Evolutionary conservation across 1,284 basidiomycete genomes (phyloP).

Genomic region (Marasmius oreades): DNA sequence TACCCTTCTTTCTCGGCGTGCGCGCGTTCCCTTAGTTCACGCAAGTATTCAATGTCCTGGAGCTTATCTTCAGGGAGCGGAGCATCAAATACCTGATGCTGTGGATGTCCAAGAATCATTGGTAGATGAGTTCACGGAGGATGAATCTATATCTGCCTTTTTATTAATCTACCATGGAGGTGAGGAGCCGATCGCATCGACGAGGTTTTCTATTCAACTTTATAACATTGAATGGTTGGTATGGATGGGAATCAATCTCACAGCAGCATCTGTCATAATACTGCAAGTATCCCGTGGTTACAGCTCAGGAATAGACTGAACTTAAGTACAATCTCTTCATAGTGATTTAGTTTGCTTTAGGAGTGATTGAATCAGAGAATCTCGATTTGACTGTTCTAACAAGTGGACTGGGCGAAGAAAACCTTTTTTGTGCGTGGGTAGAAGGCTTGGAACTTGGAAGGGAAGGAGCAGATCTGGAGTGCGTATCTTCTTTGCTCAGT

Average conservation of each 20-base stretch:
- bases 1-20: no score
- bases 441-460: no score
- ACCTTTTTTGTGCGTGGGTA: no score
- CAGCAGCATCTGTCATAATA: conserved; percentile 90
- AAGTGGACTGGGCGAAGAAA: no score
- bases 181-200: conserved; percentile 19
- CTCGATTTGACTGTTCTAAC: no score
- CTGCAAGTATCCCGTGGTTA: conserved; percentile 49
- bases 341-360: no score
- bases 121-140: conserved; percentile 97
- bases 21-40: no score
- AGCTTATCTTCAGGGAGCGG: conserved; percentile 78
- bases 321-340: no score
- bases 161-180: conserved; percentile 91
- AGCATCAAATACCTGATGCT: conserved; percentile 78
- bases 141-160: conserved; percentile 88
- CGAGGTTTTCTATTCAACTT: neutral
- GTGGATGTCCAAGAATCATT: conserved; percentile 92
- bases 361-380: no score
- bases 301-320: no score
- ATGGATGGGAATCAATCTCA: conserved; percentile 88
- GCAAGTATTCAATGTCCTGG: conserved; percentile 91
- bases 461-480: no score
- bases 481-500: no score
- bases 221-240: conserved; percentile 2